A percentile compares a stretch with the other conserved stretches of the same genome.
Evolutionary conservation across 2,329 filamentous ascomycete species (phyloP).

Genomic region (Trichoderma citrinoviride): DNA sequence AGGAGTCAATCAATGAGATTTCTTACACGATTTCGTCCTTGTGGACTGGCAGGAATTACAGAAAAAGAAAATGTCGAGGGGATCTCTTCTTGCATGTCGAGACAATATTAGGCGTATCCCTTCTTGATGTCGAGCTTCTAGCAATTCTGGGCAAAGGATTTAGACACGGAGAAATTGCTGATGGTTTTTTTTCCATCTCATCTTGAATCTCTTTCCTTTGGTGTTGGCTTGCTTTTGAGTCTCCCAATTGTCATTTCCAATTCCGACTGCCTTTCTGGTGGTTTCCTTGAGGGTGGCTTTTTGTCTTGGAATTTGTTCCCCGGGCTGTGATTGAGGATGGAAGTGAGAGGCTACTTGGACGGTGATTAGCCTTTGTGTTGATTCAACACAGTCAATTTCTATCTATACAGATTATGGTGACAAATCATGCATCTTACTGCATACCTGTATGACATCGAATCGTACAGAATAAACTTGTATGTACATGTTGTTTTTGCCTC

Average conservation of each 20-base stretch:
- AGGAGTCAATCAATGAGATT: background rate
- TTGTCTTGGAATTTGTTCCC: background rate
- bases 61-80: background rate
- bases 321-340: background rate
- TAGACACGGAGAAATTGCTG: background rate
- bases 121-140: background rate
- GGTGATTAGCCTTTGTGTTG: conserved; percentile 4
- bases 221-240: background rate
- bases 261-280: too few relatives aligned
- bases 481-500: too few relatives aligned
- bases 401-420: too few relatives aligned
- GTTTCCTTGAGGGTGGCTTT: background rate
- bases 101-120: background rate
- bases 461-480: too few relatives aligned
- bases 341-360: background rate
- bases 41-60: background rate
- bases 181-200: background rate
- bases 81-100: conserved; percentile 7
- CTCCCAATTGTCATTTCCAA: too few relatives aligned
- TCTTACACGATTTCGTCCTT: background rate
- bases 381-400: background rate
- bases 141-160: background rate
- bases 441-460: background rate
- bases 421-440: too few relatives aligned
- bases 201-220: background rate